Evolutionary conservation across 331 rosid genomes (phyloP).

Genomic region (Ulmus americana): DNA sequence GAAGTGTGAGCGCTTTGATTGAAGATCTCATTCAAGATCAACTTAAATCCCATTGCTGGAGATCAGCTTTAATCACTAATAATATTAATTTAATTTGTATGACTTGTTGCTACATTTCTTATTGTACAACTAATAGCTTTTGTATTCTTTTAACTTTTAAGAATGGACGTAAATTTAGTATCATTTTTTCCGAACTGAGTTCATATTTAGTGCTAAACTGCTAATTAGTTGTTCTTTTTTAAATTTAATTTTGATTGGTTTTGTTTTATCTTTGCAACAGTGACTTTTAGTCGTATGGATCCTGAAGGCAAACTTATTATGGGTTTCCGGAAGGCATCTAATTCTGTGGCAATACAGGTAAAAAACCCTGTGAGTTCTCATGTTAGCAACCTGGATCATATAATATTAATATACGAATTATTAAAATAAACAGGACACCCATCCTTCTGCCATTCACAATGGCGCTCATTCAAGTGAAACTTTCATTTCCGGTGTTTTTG

Average conservation of each 20-base stretch:
- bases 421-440: slow-evolving; percentile 71
- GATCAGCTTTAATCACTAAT: background rate
- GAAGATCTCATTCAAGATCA: too few species aligned
- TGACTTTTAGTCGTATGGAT: slow-evolving; percentile 97
- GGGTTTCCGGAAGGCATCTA: slow-evolving; percentile 93
- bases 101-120: background rate
- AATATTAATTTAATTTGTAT: too few species aligned
- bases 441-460: slow-evolving; percentile 63
- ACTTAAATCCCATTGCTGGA: background rate
- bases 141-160: background rate
- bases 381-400: slow-evolving; percentile 30
- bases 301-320: slow-evolving; percentile 97
- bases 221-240: background rate
- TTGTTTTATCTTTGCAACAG: slow-evolving; percentile 36
- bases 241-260: background rate
- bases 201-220: background rate
- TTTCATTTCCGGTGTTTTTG: slow-evolving; percentile 78
- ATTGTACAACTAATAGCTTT: background rate
- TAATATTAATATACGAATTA: slow-evolving; percentile 40
- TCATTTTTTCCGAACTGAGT: background rate
- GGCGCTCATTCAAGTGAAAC: slow-evolving; percentile 82
- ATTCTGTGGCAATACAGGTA: slow-evolving; percentile 73
- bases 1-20: too few species aligned
- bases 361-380: slow-evolving; percentile 34
- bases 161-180: background rate